A percentile compares a stretch with the other conserved stretches of the same genome.
Conservation (phyloP, 148 eudicot genomes). For the Simmondsia chinensis region DNA sequence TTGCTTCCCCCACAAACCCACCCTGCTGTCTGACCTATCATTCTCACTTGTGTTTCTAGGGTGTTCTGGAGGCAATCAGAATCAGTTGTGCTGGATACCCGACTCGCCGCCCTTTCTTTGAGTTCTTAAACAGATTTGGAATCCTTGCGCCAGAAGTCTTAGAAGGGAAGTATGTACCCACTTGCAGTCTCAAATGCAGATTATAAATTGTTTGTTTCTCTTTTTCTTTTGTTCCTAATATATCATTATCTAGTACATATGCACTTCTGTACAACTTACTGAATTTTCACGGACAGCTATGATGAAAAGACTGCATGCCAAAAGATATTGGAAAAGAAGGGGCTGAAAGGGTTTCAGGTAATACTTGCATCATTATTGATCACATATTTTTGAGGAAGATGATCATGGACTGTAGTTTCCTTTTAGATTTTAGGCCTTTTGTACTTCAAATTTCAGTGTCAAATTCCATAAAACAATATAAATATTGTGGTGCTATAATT, state of each 20-base stretch:
- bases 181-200: not conserved
- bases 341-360: conserved; percentile 91
- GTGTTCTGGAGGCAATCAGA: conserved; percentile 97
- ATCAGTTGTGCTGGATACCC: conserved; percentile 99
- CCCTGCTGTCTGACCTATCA: conserved; percentile 1
- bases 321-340: conserved; percentile 78
- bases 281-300: conserved; percentile 39
- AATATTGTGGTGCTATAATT: too few species aligned
- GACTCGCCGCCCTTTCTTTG: conserved; percentile 96
- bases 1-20: not conserved
- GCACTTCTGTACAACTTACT: conserved; percentile 6
- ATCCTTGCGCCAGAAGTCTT: conserved; percentile 76
- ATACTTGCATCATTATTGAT: conserved; percentile 1
- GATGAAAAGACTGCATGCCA: conserved; percentile 76
- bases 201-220: not conserved
- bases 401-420: too few species aligned
- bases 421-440: too few species aligned
- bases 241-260: too few species aligned
- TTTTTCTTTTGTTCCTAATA: not conserved
- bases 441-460: too few species aligned
- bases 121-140: conserved; percentile 92
- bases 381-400: conserved; percentile 10
- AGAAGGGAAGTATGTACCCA: conserved; percentile 58
- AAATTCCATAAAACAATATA: too few species aligned
- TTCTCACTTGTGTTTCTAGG: conserved; percentile 34